Base-by-base conservation (phyloP, 2,329 filamentous ascomycete genomes). In the Gliomastix tumulicola region DNA sequence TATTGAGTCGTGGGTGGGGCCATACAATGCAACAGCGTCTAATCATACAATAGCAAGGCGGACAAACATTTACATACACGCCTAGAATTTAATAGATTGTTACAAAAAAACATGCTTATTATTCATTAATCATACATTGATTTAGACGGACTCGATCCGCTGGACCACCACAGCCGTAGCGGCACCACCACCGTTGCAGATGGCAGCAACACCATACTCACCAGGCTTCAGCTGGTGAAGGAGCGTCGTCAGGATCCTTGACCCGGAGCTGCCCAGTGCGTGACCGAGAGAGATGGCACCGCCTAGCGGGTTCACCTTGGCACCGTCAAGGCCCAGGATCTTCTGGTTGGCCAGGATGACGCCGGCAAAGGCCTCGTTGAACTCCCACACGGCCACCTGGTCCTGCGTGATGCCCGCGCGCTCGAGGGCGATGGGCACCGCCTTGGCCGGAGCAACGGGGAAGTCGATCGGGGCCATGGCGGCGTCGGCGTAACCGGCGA, bases 291-390 rank as follows among this genome's bases (percentile, higher is more conserved):
- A 87, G 51, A 97, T 95, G 34, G 90, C 90, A 42, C 90, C 90
- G 38, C 90, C 90, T 3, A 94, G 73, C 32, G 83, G 83, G 60
- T 97, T 96, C 30, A 96, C 86, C 23, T 78, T 82, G 28, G 86
- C 86, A 32, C 76, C 71, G 45, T 89, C 75, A 3, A 96, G 75
- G 30, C 84, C 86, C 22, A 95, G 75, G 43, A 94, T 88, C 82
- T 94, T 89, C 52, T 87, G 83, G 55, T 97, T 96, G 30, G 90
- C 89, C 57, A 92, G 88, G 60, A 96, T 92, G 21, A 96, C 89
- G 5, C 86, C 87, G 20, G 92, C 90, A 56, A 98, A 98, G 0
- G 92, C 92, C 66, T 98, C 92, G 60, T 98, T 98, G 63, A 98
- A 95, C 60, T 97, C 92, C 90, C 92, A 97, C 17, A 96, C 68